Evolutionary conservation across 2,329 filamentous ascomycete genomes (phyloP).

Genomic region (Aspergillus awamori): DNA sequence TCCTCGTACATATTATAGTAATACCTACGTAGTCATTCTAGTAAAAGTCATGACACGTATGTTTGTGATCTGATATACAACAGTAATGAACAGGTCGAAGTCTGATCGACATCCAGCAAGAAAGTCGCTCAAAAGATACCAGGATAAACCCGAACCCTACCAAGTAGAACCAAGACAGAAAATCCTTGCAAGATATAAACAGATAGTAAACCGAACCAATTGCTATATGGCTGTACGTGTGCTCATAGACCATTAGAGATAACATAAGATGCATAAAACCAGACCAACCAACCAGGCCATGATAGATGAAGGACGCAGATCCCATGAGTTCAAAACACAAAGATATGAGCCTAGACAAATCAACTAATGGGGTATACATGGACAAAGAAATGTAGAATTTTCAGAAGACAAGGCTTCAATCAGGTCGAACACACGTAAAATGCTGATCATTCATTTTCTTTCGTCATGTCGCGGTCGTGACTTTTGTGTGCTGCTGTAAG

Average conservation of each 20-base stretch:
- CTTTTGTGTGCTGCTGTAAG: not conserved
- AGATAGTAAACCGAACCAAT: constrained; percentile 26
- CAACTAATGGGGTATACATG: constrained; percentile 8
- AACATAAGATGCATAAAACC: not conserved
- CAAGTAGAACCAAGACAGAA: not conserved
- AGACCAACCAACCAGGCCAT: not conserved
- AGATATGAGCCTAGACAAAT: not conserved
- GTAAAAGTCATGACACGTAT: too few species aligned
- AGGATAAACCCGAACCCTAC: too few species aligned
- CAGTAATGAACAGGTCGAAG: too few species aligned
- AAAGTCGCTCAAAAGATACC: too few species aligned
- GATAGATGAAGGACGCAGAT: not conserved
- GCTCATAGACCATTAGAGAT: constrained; percentile 1
- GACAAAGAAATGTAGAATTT: not conserved
- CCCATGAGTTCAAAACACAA: not conserved
- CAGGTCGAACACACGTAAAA: not conserved
- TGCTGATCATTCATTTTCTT: not conserved
- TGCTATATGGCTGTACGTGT: constrained; percentile 1
- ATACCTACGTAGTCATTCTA: too few species aligned
- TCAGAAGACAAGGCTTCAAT: not conserved
- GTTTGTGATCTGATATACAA: too few species aligned
- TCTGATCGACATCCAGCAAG: too few species aligned
- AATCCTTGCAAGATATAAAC: not conserved
- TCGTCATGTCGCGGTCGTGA: not conserved
- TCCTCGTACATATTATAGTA: too few species aligned